Evolutionary conservation across 345 rosid genomes (phyloP).

Genomic region (Sapria himalayana): DNA sequence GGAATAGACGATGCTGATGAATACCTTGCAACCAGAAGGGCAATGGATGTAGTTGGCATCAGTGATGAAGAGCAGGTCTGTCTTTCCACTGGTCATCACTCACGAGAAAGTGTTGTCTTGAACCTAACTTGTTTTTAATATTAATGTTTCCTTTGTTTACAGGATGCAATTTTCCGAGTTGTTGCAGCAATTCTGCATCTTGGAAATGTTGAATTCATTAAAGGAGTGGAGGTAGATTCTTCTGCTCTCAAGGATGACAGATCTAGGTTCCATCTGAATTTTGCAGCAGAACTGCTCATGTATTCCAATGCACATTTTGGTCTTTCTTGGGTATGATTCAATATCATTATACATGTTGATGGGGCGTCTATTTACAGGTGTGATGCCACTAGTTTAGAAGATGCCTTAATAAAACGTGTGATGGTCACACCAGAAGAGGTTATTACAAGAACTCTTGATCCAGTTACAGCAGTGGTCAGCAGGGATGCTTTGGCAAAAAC

Average conservation of each 20-base stretch:
- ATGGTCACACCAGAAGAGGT: slow-evolving; percentile 99
- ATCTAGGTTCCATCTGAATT: slow-evolving; percentile 69
- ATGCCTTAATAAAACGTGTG: slow-evolving; percentile 90
- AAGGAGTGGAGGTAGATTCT: slow-evolving; percentile 78
- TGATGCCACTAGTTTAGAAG: slow-evolving; percentile 74
- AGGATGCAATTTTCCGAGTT: slow-evolving; percentile 90
- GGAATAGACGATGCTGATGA: slow-evolving; percentile 80
- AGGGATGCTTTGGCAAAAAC: slow-evolving; percentile 98
- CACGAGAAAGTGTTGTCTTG: slow-evolving; percentile 6
- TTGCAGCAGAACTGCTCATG: slow-evolving; percentile 80
- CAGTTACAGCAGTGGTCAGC: slow-evolving; percentile 61
- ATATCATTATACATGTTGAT: no score
- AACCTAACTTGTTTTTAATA: no score
- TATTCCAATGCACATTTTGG: slow-evolving; percentile 14
- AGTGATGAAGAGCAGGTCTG: slow-evolving; percentile 91
- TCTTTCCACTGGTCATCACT: slow-evolving; percentile 10
- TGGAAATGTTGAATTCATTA: slow-evolving; percentile 82
- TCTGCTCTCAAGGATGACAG: slow-evolving; percentile 81
- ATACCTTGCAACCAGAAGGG: slow-evolving; percentile 91
- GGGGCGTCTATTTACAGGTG: no score
- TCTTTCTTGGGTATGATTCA: background rate
- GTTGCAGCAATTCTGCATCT: slow-evolving; percentile 92
- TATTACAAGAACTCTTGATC: slow-evolving; percentile 92
- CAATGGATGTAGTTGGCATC: slow-evolving; percentile 97
- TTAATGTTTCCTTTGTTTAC: slow-evolving; percentile 18